Evolutionary conservation across 148 eudicot species (phyloP), one percentile per base, ranked within the genome.

Genomic region (Rhododendron mucronatum): DNA sequence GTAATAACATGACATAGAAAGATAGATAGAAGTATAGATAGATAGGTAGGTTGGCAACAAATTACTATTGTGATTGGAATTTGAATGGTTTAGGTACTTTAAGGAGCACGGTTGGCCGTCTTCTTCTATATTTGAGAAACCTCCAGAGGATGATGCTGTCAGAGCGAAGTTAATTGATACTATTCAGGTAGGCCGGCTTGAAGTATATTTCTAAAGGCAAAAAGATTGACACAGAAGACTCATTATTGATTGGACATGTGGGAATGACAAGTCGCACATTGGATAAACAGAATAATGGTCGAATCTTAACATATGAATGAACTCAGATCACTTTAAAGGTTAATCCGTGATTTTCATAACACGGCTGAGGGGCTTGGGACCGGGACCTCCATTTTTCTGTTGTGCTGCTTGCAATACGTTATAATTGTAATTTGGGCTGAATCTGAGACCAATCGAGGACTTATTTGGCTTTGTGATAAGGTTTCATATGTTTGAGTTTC

Each of bases 21-120:
- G 61, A 18, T 18, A 53, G 61, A 55, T 18, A 53, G 5, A 53
- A 53, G 20, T 15, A 53, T 14, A 14, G 57, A 53, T 53, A 47
- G 57, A 53, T 53, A 15, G 57, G 57, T 53, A 13, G 20, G 57
- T 53, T 53, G 57, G 57, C 57, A 53, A 53, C 18, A 15, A 15
- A 53, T 53, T 53, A 53, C 57, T 53, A 39, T 8, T 26, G 47
- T 83, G 80, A 83, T 23, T 53, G 44, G 30, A 71, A 59, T 84
- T 28, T 74, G 14, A 15, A 23, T 48, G 28, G 76, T 88, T 90
- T 63, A 97, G 98, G 98, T 97, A 97, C 78, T 97, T 97, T 88
- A 94, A 94, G 93, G 98, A 97, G 91, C 91, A 97, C 67, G 98
- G 99, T 55, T 97, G 98, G 98, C 99, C 99, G 48, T 90, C 91